Evolutionary conservation across 345 rosid species (phyloP), one percentile per base, ranked within the genome.

Genomic region (Clarkia xantiana): DNA sequence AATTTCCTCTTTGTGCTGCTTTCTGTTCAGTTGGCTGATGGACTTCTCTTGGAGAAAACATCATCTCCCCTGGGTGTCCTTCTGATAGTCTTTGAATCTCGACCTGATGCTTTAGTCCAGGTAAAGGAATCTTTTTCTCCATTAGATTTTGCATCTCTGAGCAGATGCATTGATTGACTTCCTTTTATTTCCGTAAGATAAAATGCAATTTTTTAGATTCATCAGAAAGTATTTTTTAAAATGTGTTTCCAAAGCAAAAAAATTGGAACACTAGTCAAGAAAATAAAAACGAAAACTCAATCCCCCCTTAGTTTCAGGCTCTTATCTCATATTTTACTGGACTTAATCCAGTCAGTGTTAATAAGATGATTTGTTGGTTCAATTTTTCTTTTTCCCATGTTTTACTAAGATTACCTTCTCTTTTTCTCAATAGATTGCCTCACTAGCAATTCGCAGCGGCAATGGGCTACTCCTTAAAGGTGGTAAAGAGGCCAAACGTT

Each of bases 61-160:
- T 80, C 99, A 52, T 80, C 84, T 61, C 94, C 99, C 48, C 70
- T 93, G 70, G 99, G 96, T 9, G 99, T 87, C 63, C 94, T 93
- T 63, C 67, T 93, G 66, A 82, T 93, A 70, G 81, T 93, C 63
- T 93, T 93, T 58, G 99, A 87, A 71, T 79, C 96, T 52, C 90
- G 95, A 49, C 99, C 96, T 58, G 96, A 93, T 51, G 96, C 99
- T 40, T 75, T 93, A 39, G 94, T 93, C 41, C 99, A 91, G 94
- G 98, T 91, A 71, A 52, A 58, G 40, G 14, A 49, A 9, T 49
- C 25, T 9, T 42, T 38, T n/a, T 52, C 14, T 38, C 18, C 39
- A 47, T 40, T 4, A 10, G 8, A 3, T 1, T 3, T 29, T 29
- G 36, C 8, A 10, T 29, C 25, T 22, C 36, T 29, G 36, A 29